Percentiles rank a stretch among this genome's conserved stretches.
Evolutionary conservation across 148 eudicot genomes (phyloP).

Genomic region (Arbutus unedo): DNA sequence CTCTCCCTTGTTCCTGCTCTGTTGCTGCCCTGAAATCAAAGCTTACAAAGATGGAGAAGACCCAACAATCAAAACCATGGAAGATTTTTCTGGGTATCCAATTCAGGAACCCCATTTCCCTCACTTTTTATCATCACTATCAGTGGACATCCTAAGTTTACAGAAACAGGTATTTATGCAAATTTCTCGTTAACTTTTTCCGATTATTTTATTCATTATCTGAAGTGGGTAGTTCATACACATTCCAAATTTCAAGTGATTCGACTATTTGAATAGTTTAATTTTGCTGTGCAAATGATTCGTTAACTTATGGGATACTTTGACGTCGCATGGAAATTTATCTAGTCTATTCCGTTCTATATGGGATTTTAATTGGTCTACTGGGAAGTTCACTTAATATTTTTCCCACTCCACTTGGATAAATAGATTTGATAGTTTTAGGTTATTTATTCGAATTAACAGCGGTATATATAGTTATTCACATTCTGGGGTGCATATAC

Average conservation of each 20-base stretch:
- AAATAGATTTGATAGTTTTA: not conserved
- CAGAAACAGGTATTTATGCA: constrained; percentile 47
- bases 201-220: not conserved
- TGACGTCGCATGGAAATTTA: not conserved
- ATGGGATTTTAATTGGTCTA: not conserved
- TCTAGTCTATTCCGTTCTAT: not conserved
- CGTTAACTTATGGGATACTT: not conserved
- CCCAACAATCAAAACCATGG: constrained; percentile 59
- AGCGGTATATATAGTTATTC: no score
- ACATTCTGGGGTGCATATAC: no score
- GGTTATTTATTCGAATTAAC: not conserved
- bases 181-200: not conserved
- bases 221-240: constrained; percentile 6
- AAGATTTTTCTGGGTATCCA: constrained; percentile 69
- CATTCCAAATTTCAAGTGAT: not conserved
- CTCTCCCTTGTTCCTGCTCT: constrained; percentile 6
- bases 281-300: not conserved
- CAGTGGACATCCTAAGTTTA: constrained; percentile 47
- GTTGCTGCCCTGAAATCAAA: constrained; percentile 1
- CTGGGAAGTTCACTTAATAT: not conserved
- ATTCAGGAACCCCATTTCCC: constrained; percentile 39
- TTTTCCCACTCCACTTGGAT: not conserved
- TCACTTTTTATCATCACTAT: constrained; percentile 42
- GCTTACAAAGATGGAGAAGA: constrained; percentile 34
- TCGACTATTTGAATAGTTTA: not conserved